phyloP scores from a whole-genome alignment of 768 basidiomycete genomes.

The Russula griseocarnosa region DNA sequence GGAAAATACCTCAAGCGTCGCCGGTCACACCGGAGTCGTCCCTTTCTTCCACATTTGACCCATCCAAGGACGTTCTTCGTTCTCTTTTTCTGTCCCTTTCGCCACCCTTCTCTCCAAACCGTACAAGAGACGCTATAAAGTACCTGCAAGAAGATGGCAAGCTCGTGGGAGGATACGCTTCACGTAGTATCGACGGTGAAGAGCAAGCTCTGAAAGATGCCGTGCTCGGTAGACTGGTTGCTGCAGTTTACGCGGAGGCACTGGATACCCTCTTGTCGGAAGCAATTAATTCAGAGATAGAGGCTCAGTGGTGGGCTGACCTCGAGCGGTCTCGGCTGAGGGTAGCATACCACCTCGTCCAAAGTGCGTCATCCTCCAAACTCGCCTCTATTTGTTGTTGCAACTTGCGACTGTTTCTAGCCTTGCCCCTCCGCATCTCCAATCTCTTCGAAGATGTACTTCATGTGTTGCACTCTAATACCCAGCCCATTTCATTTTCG shows the following conservation, averaged over 20 bases:
- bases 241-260: constrained; percentile 59
- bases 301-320: constrained; percentile 83
- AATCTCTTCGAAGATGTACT: constrained; percentile 28
- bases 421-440: constrained; percentile 26
- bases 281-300: constrained; percentile 65
- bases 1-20: background rate
- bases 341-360: constrained; percentile 64
- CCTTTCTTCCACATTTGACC: background rate
- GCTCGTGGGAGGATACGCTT: background rate
- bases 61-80: constrained; percentile 37
- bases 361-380: constrained; percentile 52
- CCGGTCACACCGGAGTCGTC: background rate
- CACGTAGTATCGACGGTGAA: constrained; percentile 28
- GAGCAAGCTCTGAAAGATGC: constrained; percentile 42
- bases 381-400: background rate
- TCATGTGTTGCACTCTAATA: constrained; percentile 20
- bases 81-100: constrained; percentile 41
- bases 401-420: background rate
- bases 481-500: constrained; percentile 17
- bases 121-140: constrained; percentile 34
- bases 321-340: constrained; percentile 56
- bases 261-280: constrained; percentile 62
- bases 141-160: constrained; percentile 31
- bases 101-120: constrained; percentile 31
- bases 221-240: constrained; percentile 47